phyloP scores from a whole-genome alignment of 2,329 filamentous ascomycete species.

The Coccinonectria pachysandricola region DNA sequence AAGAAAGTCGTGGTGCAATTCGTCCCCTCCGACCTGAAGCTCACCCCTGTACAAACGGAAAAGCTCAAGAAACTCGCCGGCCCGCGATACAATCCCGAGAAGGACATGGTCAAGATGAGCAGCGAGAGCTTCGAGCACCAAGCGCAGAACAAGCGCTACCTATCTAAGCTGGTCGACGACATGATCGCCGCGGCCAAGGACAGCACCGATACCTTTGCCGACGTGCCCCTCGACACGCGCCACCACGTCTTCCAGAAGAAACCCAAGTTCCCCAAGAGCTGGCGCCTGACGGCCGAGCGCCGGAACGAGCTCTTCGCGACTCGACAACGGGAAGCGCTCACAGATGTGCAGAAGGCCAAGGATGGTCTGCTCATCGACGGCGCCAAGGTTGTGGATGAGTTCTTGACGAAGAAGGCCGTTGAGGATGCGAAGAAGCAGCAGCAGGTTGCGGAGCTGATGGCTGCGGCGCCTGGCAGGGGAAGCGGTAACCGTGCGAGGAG shows the following conservation, averaged over 20 bases:
- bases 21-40: conserved; percentile 58
- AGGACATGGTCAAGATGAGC: conserved; percentile 75
- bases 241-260: conserved; percentile 65
- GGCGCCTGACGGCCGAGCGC: conserved; percentile 67
- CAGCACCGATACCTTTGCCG: conserved; percentile 68
- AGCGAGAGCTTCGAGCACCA: conserved; percentile 81
- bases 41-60: conserved; percentile 55
- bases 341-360: conserved; percentile 45
- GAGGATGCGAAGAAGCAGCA: conserved; percentile 26
- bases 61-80: conserved; percentile 88
- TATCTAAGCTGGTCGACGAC: conserved; percentile 65
- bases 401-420: conserved; percentile 21
- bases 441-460: conserved; percentile 22
- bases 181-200: conserved; percentile 71
- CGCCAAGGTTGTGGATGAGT: conserved; percentile 33
- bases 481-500: conserved; percentile 14
- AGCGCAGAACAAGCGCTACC: conserved; percentile 94
- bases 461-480: conserved; percentile 11
- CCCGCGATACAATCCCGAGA: conserved; percentile 76
- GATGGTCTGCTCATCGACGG: conserved; percentile 51
- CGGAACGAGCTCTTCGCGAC: conserved; percentile 52
- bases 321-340: conserved; percentile 39
- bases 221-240: conserved; percentile 80
- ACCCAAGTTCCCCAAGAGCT: conserved; percentile 68
- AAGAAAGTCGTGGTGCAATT: conserved; percentile 94